Evolutionary conservation across 176 grass and related monocot species (phyloP).

Genomic region (Panicum miliaceum): DNA sequence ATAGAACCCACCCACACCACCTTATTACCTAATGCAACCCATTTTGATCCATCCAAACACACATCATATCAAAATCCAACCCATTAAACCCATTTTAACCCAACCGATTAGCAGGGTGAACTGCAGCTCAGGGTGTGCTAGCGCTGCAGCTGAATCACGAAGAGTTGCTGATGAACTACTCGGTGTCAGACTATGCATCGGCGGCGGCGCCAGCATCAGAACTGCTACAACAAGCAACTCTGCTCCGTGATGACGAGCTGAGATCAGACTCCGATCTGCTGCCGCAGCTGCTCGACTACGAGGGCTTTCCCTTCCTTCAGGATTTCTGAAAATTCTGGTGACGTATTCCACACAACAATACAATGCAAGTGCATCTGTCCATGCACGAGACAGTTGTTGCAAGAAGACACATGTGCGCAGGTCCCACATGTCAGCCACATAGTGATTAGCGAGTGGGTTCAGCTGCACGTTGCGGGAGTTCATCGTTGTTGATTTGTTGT

Average conservation of each 20-base stretch:
- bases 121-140: neutral
- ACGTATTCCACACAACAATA: neutral
- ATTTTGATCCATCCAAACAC: no score
- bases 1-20: no score
- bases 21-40: no score
- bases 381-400: neutral
- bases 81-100: no score
- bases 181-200: neutral
- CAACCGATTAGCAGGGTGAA: no score
- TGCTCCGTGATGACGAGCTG: neutral
- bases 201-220: neutral
- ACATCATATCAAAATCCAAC: no score
- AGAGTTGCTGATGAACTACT: neutral
- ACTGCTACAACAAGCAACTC: neutral
- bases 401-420: neutral
- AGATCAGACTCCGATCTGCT: neutral
- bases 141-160: conserved; percentile 1
- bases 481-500: neutral
- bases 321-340: neutral
- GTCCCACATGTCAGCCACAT: neutral
- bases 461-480: neutral
- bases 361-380: neutral
- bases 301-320: neutral
- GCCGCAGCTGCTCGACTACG: conserved; percentile 24
- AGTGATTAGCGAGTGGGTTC: neutral